Evolutionary conservation across 805 yeast genomes (phyloP).

Genomic region (Candida sakaeoensis): DNA sequence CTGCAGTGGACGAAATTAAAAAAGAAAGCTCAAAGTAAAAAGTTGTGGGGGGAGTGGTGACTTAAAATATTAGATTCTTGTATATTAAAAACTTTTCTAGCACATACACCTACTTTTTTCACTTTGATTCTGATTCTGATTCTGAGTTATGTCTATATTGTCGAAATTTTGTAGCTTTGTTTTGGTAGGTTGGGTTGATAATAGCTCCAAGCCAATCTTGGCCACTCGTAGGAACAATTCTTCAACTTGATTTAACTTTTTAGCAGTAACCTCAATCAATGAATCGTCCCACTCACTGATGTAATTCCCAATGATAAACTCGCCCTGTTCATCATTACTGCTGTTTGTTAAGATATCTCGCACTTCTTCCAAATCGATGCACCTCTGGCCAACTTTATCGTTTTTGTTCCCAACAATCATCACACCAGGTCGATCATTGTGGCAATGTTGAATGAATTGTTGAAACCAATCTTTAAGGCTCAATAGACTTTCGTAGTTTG

Average conservation of each 20-base stretch:
- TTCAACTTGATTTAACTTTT: constrained; percentile 27
- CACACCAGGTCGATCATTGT: constrained; percentile 44
- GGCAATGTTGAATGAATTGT: constrained; percentile 47
- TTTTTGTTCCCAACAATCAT: constrained; percentile 52
- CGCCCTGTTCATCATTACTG: constrained; percentile 6
- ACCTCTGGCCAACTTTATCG: constrained; percentile 34
- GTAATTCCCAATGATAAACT: constrained; percentile 19
- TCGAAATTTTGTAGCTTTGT: constrained; percentile 26
- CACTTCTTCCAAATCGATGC: constrained; percentile 35
- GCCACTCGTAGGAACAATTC: constrained; percentile 36
- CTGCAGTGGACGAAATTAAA: constrained; percentile 14
- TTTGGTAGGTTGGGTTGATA: constrained; percentile 8
- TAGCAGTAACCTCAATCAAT: constrained; percentile 31
- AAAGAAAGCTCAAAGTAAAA: not conserved
- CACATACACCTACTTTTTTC: constrained; percentile 21
- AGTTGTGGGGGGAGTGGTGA: too few relatives aligned
- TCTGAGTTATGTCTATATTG: constrained; percentile 22
- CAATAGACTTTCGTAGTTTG: constrained; percentile 48
- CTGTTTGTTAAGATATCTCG: constrained; percentile 25
- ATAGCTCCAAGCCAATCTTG: constrained; percentile 25
- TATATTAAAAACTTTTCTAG: constrained; percentile 6
- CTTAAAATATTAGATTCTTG: not conserved
- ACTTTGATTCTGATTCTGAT: not conserved
- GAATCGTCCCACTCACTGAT: constrained; percentile 33
- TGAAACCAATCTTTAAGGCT: constrained; percentile 46